Percentiles rank a stretch among this genome's conserved stretches.
These are phyloP conservation scores for Hippophae rhamnoides DNA, from an alignment of 306 rosid species.

Conservation along the genomic window DNA sequence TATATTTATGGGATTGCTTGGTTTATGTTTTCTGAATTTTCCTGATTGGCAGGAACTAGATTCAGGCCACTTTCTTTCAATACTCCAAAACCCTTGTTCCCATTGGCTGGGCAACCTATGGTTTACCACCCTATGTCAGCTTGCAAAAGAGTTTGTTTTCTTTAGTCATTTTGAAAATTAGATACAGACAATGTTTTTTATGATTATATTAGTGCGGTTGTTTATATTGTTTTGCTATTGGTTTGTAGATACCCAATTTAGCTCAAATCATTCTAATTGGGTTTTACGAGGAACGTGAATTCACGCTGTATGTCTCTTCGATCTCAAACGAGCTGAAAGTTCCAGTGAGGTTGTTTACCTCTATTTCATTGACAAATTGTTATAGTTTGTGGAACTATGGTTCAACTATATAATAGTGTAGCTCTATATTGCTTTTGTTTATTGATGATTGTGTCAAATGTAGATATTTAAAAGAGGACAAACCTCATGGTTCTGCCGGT, in stretches of 20 bases:
- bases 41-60: conserved; percentile 61
- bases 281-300: conserved; percentile 92
- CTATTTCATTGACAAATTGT: conserved; percentile 5
- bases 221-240: conserved; percentile 8
- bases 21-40: neutral
- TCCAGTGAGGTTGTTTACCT: conserved; percentile 58
- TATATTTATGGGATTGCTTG: neutral
- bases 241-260: conserved; percentile 73
- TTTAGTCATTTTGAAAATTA: conserved; percentile 2
- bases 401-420: neutral
- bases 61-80: conserved; percentile 89
- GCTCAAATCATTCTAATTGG: conserved; percentile 80
- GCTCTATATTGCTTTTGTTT: conserved; percentile 9
- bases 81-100: conserved; percentile 88
- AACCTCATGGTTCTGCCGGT: conserved; percentile 97
- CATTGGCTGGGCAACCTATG: conserved; percentile 97
- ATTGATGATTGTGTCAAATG: conserved; percentile 2
- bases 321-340: conserved; percentile 86
- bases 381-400: neutral
- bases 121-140: conserved; percentile 96
- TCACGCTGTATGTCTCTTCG: conserved; percentile 69
- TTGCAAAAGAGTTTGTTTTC: conserved; percentile 65
- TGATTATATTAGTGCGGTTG: neutral
- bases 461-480: conserved; percentile 88
- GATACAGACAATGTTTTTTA: neutral